Percentiles rank a stretch among this genome's conserved stretches.
These are phyloP conservation scores for Bathelium albidoporum DNA, from an alignment of 495 filamentous ascomycete species.

Conservation along the genomic window DNA sequence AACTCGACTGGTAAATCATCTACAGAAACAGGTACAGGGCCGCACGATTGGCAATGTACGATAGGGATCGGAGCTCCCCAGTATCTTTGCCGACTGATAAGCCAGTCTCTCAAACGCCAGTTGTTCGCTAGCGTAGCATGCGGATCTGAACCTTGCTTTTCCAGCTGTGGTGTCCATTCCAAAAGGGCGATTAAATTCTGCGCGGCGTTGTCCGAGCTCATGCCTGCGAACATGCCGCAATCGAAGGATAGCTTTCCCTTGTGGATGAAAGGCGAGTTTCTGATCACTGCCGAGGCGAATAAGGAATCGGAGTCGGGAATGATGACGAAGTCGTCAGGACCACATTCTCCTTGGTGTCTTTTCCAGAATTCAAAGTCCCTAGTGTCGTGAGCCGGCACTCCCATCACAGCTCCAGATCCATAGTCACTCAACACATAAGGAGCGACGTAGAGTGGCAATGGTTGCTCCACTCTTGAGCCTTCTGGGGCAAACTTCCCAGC, in stretches of 20 bases:
- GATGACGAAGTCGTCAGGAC: not conserved
- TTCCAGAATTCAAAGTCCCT: slow-evolving; percentile 74
- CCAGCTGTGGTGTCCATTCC: not conserved
- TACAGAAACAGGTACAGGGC: slow-evolving; percentile 65
- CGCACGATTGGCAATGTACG: slow-evolving; percentile 69
- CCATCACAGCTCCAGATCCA: slow-evolving; percentile 86
- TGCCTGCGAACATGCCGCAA: slow-evolving; percentile 40
- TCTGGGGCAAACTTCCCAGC: slow-evolving; percentile 42
- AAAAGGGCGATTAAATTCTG: slow-evolving; percentile 52
- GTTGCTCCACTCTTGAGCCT: slow-evolving; percentile 37
- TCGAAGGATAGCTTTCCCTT: slow-evolving; percentile 38
- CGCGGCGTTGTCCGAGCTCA: slow-evolving; percentile 51
- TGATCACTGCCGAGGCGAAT: not conserved
- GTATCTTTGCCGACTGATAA: slow-evolving; percentile 79
- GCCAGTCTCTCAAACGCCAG: slow-evolving; percentile 76
- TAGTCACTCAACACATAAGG: slow-evolving; percentile 83
- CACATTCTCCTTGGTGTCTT: slow-evolving; percentile 40
- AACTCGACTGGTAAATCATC: slow-evolving; percentile 67
- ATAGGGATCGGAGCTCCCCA: slow-evolving; percentile 90
- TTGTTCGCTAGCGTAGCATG: slow-evolving; percentile 51
- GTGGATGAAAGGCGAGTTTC: slow-evolving; percentile 6
- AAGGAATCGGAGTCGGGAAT: not conserved
- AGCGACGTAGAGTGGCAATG: slow-evolving; percentile 67
- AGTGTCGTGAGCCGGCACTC: slow-evolving; percentile 73
- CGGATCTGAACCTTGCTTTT: slow-evolving; percentile 27